These are phyloP conservation scores for Reutealis trisperma DNA, from an alignment of 345 rosid genomes.

Conservation along the genomic window DNA sequence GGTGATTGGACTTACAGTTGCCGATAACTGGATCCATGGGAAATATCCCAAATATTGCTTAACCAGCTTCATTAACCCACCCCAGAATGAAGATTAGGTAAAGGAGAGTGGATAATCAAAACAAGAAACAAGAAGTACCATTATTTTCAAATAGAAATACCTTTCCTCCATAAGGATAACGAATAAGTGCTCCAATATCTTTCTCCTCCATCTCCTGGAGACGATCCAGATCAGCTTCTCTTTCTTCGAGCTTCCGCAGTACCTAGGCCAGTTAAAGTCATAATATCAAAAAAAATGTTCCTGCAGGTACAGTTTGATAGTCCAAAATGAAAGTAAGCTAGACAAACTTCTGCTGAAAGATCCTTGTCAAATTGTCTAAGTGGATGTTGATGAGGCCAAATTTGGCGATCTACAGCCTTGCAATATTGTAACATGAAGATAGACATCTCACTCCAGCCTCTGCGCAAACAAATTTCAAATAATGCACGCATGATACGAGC, in stretches of 20 bases:
- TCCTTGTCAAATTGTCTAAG: slow-evolving; percentile 94
- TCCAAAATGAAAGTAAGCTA: slow-evolving; percentile 4
- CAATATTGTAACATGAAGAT: slow-evolving; percentile 92
- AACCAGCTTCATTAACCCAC: slow-evolving; percentile 56
- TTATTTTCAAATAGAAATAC: slow-evolving; percentile 29
- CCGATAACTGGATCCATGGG: slow-evolving; percentile 75
- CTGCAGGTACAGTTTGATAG: slow-evolving; percentile 12
- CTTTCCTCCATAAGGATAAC: slow-evolving; percentile 93
- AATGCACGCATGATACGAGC: slow-evolving; percentile 96
- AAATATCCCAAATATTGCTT: slow-evolving; percentile 86
- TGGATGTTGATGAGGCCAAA: slow-evolving; percentile 96
- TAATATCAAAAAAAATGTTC: slow-evolving; percentile 23
- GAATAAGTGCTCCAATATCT: slow-evolving; percentile 89
- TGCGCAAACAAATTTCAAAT: slow-evolving; percentile 89
- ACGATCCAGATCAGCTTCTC: slow-evolving; percentile 77
- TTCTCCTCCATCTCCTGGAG: slow-evolving; percentile 92
- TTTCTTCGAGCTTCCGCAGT: slow-evolving; percentile 95
- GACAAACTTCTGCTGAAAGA: slow-evolving; percentile 72
- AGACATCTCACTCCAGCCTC: slow-evolving; percentile 94
- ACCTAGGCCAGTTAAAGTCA: slow-evolving; percentile 45
- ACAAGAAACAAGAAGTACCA: background rate
- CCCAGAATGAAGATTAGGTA: slow-evolving; percentile 26
- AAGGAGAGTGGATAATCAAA: background rate
- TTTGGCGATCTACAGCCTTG: slow-evolving; percentile 96
- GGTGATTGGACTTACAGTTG: slow-evolving; percentile 94